Evolutionary conservation across 129 eudicot species (phyloP).

Genomic region (Flaveria ramosissima): DNA sequence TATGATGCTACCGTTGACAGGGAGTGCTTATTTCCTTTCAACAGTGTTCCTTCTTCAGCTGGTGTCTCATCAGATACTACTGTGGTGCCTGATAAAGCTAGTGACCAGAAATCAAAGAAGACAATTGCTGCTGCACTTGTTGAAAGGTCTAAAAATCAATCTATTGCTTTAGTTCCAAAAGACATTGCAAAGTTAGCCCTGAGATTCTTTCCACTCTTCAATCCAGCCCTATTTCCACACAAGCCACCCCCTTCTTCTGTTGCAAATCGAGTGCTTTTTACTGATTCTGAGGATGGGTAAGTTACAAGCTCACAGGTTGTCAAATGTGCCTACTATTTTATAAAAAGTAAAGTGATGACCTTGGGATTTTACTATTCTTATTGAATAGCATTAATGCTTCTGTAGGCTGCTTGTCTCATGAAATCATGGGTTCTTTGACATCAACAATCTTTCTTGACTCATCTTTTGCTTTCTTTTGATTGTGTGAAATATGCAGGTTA

Average conservation of each 20-base stretch:
- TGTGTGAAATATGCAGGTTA: constrained; percentile 54
- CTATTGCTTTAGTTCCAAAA: constrained; percentile 84
- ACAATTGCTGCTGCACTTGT: constrained; percentile 78
- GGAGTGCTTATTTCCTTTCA: constrained; percentile 76
- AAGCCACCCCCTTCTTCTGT: constrained; percentile 76
- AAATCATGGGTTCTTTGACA: constrained; percentile 4
- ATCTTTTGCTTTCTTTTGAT: constrained; percentile 16
- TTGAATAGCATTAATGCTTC: neutral
- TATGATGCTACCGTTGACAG: constrained; percentile 44
- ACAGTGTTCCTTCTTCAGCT: constrained; percentile 29
- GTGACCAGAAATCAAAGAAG: constrained; percentile 51
- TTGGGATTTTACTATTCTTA: neutral
- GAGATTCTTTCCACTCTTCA: constrained; percentile 72
- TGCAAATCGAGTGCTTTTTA: constrained; percentile 89
- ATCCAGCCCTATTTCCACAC: constrained; percentile 90
- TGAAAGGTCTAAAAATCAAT: constrained; percentile 69
- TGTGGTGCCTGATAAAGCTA: constrained; percentile 32
- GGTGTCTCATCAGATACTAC: constrained; percentile 24
- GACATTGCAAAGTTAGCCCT: constrained; percentile 70
- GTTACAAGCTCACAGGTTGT: constrained; percentile 35
- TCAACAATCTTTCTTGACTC: neutral
- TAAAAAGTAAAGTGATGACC: neutral
- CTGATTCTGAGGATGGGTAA: constrained; percentile 95
- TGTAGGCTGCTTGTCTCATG: neutral
- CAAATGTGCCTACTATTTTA: neutral